A percentile compares a stretch with the other conserved stretches of the same genome.
These are phyloP conservation scores for Elaphomyces granulatus DNA, from an alignment of 495 filamentous ascomycete species.

Conservation along the genomic window DNA sequence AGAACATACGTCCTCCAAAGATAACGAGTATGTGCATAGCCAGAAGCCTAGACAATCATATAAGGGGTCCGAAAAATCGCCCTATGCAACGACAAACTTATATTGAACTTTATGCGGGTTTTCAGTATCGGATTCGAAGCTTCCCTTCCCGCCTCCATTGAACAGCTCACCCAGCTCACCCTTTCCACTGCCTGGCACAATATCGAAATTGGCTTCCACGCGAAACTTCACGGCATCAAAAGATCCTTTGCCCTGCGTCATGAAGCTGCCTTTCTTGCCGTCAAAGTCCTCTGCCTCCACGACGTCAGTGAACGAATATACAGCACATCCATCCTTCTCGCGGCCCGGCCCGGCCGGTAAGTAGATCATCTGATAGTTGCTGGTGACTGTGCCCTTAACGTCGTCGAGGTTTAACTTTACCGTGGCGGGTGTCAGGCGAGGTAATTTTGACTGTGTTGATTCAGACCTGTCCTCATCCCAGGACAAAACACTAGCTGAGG, in stretches of 20 bases:
- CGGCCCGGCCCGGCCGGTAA: neutral
- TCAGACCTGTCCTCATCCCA: neutral
- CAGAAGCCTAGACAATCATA: no score
- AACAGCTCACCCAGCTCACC: constrained; percentile 1
- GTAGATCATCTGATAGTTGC: constrained; percentile 1
- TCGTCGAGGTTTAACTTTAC: neutral
- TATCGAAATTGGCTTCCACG: neutral
- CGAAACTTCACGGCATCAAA: neutral
- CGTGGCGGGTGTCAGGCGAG: constrained; percentile 1
- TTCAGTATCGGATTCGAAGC: constrained; percentile 2
- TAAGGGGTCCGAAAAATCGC: no score
- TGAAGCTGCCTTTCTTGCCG: neutral
- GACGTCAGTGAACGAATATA: neutral
- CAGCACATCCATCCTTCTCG: neutral
- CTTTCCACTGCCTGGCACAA: neutral
- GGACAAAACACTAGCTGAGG: no score
- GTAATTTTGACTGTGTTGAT: neutral
- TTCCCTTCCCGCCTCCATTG: constrained; percentile 1
- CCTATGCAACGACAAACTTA: no score
- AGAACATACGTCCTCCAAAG: no score
- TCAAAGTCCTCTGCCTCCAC: neutral
- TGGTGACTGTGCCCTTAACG: neutral
- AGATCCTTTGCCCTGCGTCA: constrained; percentile 1
- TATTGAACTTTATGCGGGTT: no score
- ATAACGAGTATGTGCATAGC: no score